Conservation (phyloP, 352 stramenopile species). For the Elongisporangium prolatum region DNA sequence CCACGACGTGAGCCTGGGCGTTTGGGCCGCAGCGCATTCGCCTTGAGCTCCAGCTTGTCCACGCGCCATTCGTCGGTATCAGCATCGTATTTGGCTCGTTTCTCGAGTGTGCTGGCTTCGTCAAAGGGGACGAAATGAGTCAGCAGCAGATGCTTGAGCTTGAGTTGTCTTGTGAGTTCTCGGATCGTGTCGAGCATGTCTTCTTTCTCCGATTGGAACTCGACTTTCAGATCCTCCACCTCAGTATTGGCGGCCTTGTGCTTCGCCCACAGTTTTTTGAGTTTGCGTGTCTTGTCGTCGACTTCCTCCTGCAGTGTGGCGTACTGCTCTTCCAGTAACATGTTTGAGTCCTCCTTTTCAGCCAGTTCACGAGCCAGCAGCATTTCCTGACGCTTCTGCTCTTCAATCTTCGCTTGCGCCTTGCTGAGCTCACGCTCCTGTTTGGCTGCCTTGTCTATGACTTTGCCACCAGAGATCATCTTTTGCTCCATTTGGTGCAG, state of each 20-base stretch:
- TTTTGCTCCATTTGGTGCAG: conserved; percentile 66
- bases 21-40: conserved; percentile 47
- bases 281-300: conserved; percentile 93
- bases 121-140: conserved; percentile 84
- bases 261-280: conserved; percentile 95
- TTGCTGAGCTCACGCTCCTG: conserved; percentile 91
- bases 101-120: conserved; percentile 68
- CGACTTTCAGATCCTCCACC: conserved; percentile 89
- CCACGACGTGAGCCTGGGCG: conserved; percentile 60
- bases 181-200: conserved; percentile 95
- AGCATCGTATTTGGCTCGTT: conserved; percentile 84
- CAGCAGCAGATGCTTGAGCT: conserved; percentile 93
- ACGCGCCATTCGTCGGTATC: conserved; percentile 90
- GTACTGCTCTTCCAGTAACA: conserved; percentile 92
- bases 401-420: conserved; percentile 87
- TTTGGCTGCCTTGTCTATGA: conserved; percentile 92
- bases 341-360: conserved; percentile 92
- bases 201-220: conserved; percentile 93
- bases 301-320: conserved; percentile 88
- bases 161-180: conserved; percentile 91
- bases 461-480: conserved; percentile 91
- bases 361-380: conserved; percentile 87
- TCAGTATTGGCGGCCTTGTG: conserved; percentile 88
- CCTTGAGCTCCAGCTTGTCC: conserved; percentile 52
- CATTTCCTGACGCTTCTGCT: conserved; percentile 76